Percentiles rank a stretch among this genome's conserved stretches.
These are phyloP conservation scores for Claviceps maximensis DNA, from an alignment of 2,329 filamentous ascomycete genomes.

Conservation along the genomic window DNA sequence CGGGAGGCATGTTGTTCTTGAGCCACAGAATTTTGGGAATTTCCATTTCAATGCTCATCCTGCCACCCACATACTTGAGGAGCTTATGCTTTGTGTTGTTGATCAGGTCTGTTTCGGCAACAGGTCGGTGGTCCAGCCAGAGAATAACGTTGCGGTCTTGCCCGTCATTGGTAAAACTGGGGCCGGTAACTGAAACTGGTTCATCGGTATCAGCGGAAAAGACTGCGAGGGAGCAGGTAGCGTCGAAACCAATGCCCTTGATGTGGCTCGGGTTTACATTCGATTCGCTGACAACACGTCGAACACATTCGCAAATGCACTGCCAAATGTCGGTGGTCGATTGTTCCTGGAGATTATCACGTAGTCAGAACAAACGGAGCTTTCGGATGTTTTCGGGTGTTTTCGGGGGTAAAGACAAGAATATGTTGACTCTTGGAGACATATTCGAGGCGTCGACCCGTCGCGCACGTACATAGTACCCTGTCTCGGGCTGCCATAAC, in stretches of 20 bases:
- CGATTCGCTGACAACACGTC: constrained; percentile 68
- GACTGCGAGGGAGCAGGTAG: constrained; percentile 92
- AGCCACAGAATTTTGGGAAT: constrained; percentile 97
- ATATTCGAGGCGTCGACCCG: neutral
- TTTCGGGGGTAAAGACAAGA: neutral
- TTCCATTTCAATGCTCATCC: constrained; percentile 99
- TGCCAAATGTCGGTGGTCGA: constrained; percentile 95
- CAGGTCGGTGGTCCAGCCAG: constrained; percentile 91
- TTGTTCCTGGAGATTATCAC: constrained; percentile 54
- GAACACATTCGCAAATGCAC: constrained; percentile 82
- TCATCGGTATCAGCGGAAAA: constrained; percentile 83
- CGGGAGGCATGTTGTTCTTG: constrained; percentile 93
- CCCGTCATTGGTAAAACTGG: constrained; percentile 60
- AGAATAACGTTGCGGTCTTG: constrained; percentile 91
- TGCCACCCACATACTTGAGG: constrained; percentile 88
- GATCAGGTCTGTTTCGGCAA: constrained; percentile 83
- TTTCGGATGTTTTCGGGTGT: too few relatives aligned
- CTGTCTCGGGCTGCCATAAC: constrained; percentile 64
- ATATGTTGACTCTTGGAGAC: neutral
- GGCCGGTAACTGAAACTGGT: constrained; percentile 80
- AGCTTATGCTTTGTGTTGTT: constrained; percentile 88
- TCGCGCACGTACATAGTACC: constrained; percentile 48
- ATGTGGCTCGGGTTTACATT: constrained; percentile 63
- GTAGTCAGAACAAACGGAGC: neutral
- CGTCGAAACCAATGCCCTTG: constrained; percentile 90